Percentiles rank a stretch among this genome's conserved stretches.
Evolutionary conservation across 495 filamentous ascomycete genomes (phyloP).

Genomic region (Penicillium turbatum): DNA sequence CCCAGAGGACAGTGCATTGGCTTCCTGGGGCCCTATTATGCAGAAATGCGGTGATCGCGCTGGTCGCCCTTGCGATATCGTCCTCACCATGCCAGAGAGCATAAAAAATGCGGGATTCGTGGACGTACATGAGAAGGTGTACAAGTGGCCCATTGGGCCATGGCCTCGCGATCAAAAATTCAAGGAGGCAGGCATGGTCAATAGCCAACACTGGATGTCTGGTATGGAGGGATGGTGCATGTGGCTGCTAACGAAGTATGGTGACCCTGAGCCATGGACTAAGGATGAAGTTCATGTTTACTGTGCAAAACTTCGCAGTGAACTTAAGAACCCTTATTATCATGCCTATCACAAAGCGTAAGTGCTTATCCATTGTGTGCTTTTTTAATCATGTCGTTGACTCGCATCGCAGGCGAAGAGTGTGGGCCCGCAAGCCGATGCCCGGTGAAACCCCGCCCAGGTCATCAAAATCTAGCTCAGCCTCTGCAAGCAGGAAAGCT

Average conservation of each 20-base stretch:
- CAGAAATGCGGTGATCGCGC: slow-evolving; percentile 13
- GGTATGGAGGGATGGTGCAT: slow-evolving; percentile 27
- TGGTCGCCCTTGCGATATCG: slow-evolving; percentile 16
- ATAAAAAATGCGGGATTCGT: slow-evolving; percentile 35
- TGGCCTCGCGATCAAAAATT: slow-evolving; percentile 62
- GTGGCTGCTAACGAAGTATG: slow-evolving; percentile 26
- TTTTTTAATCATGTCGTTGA: neutral
- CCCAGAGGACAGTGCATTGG: slow-evolving; percentile 26
- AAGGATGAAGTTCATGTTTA: slow-evolving; percentile 25
- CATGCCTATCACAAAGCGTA: slow-evolving; percentile 19
- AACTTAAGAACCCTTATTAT: slow-evolving; percentile 19
- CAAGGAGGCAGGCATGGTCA: slow-evolving; percentile 62
- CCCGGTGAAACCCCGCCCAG: slow-evolving; percentile 9
- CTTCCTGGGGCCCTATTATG: slow-evolving; percentile 18
- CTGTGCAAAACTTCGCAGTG: slow-evolving; percentile 15
- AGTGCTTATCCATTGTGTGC: neutral
- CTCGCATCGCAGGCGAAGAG: slow-evolving; percentile 10
- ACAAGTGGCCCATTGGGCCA: slow-evolving; percentile 62
- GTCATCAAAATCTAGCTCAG: neutral
- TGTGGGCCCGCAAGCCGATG: slow-evolving; percentile 22
- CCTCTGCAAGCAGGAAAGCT: neutral
- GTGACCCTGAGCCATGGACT: slow-evolving; percentile 21
- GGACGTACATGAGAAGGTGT: slow-evolving; percentile 38
- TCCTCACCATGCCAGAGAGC: slow-evolving; percentile 16
- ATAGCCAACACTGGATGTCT: slow-evolving; percentile 52